phyloP scores from a whole-genome alignment of 2,329 filamentous ascomycete genomes.

The Drechslera avenae region DNA sequence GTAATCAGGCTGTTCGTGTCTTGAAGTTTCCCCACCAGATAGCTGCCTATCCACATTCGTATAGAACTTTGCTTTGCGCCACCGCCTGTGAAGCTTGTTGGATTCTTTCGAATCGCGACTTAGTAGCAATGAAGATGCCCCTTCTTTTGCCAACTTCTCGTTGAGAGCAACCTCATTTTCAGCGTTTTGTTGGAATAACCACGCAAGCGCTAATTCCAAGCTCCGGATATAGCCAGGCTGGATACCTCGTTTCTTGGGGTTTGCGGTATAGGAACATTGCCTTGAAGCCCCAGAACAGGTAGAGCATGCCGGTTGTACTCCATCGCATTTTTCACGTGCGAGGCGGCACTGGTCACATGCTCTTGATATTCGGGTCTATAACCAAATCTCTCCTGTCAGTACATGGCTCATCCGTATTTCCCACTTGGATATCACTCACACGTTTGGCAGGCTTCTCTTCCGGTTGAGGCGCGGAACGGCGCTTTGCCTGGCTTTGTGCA shows the following conservation, averaged over 20 bases:
- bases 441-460: slow-evolving; percentile 52
- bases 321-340: slow-evolving; percentile 75
- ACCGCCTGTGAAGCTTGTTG: slow-evolving; percentile 64
- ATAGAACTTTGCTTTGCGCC: slow-evolving; percentile 67
- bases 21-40: slow-evolving; percentile 52
- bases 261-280: slow-evolving; percentile 72
- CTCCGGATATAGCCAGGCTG: slow-evolving; percentile 81
- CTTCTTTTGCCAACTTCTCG: slow-evolving; percentile 57
- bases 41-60: slow-evolving; percentile 67
- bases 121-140: slow-evolving; percentile 56
- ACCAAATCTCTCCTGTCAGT: no score
- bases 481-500: slow-evolving; percentile 33
- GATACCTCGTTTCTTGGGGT: slow-evolving; percentile 76
- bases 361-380: slow-evolving; percentile 64
- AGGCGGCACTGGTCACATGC: slow-evolving; percentile 72
- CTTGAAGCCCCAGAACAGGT: slow-evolving; percentile 69
- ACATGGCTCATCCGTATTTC: no score
- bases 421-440: no score
- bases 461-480: slow-evolving; percentile 25
- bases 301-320: slow-evolving; percentile 68
- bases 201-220: slow-evolving; percentile 70
- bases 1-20: slow-evolving; percentile 22
- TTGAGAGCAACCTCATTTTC: slow-evolving; percentile 65
- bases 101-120: slow-evolving; percentile 60
- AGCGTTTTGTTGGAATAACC: slow-evolving; percentile 67